Base-by-base conservation (phyloP, 176 grass and related monocot species). In the Oropetium thomaeum region DNA sequence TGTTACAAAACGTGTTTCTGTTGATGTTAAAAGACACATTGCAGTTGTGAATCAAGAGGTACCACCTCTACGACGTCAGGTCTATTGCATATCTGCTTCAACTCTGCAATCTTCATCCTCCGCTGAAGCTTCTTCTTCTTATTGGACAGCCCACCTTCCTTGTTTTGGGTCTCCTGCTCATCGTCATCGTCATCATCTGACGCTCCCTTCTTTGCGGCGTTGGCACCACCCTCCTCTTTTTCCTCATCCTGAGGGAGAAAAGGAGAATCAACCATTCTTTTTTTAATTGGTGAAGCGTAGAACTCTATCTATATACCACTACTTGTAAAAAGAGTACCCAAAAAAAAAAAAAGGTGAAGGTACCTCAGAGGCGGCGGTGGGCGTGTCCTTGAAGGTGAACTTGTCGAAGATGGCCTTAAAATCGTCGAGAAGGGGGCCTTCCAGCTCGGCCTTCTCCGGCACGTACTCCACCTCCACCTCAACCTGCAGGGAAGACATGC, bases 51-150 rank as follows among this genome's bases (percentile, higher is more conserved):
- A 20, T 59, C 31, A 19, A 7, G 17, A 61, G 35, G 32, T 38
- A 12, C 38, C 72, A 98, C 91, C 87, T 98, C 95, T 20, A 98
- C 91, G 1, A 98, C 95, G 8, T 98, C 95, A 55, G 95, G 88
- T 70, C 84, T 89, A 25, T 90, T 87, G 91, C 81, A 92, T 60
- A 94, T 79, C 79, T 93, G 86, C 79, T 98, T 98, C 67, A 98
- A 70, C 37, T 92, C 81, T 45, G 95, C 95, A 64, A 98, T 98
- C 68, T 98, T 94, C 91, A 98, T 98, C 71, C 95, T 91, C 29
- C 69, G 84, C 39, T 94, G 81, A 15, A 94, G 33, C 91, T 94
- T 98, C 57, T 93, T 98, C 82, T 92, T 89, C 86, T 98, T 94
- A 71, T 92, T 94, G 33, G 95, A 98, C 13, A 92, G 2, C 10